Evolutionary conservation across 371 early-diverging fungal genomes (phyloP).

Genomic region (Mucor sp.): DNA sequence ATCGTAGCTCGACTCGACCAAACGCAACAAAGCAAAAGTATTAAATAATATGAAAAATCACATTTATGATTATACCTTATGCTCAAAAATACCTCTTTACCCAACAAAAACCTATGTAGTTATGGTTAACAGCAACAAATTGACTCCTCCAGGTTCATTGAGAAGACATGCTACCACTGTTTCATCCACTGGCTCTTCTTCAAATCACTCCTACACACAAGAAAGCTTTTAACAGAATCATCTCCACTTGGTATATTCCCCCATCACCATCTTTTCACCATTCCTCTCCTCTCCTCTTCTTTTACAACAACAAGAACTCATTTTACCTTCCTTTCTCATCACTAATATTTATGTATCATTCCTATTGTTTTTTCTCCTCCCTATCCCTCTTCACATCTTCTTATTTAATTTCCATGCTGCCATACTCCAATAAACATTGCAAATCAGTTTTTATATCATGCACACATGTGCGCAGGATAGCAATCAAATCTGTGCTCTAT

Average conservation of each 20-base stretch:
- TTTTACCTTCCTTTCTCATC: background rate
- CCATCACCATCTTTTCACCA: background rate
- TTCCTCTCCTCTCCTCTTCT: background rate
- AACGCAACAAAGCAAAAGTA: background rate
- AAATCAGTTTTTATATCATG: background rate
- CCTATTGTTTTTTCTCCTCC: background rate
- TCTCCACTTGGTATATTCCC: background rate
- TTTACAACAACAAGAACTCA: background rate
- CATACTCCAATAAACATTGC: background rate
- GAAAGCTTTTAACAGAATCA: background rate
- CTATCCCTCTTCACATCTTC: no score
- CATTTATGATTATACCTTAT: background rate
- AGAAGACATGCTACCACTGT: slow-evolving; percentile 7
- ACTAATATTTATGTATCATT: background rate
- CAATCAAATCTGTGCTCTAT: background rate
- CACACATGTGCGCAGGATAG: background rate
- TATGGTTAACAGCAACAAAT: background rate
- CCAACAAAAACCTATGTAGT: slow-evolving; percentile 1
- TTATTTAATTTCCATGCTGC: background rate
- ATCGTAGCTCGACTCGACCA: background rate
- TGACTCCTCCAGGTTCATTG: slow-evolving; percentile 1
- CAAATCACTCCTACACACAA: slow-evolving; percentile 4
- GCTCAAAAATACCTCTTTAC: background rate
- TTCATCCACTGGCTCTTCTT: slow-evolving; percentile 4
- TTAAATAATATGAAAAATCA: background rate